These are phyloP conservation scores for Aspergillus chevalieri DNA, from an alignment of 2,329 filamentous ascomycete species.

Conservation along the genomic window DNA sequence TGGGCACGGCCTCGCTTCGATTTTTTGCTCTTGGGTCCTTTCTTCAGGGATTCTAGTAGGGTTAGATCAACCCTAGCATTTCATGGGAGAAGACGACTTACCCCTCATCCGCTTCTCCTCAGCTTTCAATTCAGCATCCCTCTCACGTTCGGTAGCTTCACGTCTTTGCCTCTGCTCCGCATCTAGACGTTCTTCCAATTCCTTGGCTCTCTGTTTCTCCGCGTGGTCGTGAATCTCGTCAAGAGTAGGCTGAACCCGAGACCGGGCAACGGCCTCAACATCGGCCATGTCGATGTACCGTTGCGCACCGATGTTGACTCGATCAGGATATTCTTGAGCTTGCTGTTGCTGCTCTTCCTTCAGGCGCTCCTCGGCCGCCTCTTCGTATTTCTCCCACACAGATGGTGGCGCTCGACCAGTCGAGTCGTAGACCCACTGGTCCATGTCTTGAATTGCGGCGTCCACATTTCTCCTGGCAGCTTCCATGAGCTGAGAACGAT, in stretches of 20 bases:
- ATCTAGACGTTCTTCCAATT: slow-evolving; percentile 58
- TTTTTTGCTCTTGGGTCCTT: slow-evolving; percentile 22
- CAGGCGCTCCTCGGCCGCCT: slow-evolving; percentile 63
- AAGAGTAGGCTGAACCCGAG: slow-evolving; percentile 71
- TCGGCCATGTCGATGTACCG: slow-evolving; percentile 72
- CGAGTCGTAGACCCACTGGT: slow-evolving; percentile 69
- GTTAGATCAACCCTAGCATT: neutral
- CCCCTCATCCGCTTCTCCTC: slow-evolving; percentile 24
- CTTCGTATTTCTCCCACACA: slow-evolving; percentile 70
- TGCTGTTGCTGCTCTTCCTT: slow-evolving; percentile 60
- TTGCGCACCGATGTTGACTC: slow-evolving; percentile 67
- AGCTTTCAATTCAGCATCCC: slow-evolving; percentile 32
- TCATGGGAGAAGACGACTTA: slow-evolving; percentile 10
- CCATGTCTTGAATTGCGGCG: slow-evolving; percentile 69
- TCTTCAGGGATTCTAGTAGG: slow-evolving; percentile 13
- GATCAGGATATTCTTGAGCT: slow-evolving; percentile 49
- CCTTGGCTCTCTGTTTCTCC: slow-evolving; percentile 62
- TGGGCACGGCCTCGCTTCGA: slow-evolving; percentile 16
- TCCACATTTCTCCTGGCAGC: slow-evolving; percentile 83
- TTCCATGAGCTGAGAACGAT: slow-evolving; percentile 68
- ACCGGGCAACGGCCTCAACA: slow-evolving; percentile 71
- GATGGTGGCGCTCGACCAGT: slow-evolving; percentile 67
- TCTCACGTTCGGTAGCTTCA: slow-evolving; percentile 39
- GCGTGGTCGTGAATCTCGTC: slow-evolving; percentile 79
- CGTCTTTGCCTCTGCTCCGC: slow-evolving; percentile 60